Evolutionary conservation across 139 green algal species (phyloP).

Genomic region (Haematococcus lacustris): DNA sequence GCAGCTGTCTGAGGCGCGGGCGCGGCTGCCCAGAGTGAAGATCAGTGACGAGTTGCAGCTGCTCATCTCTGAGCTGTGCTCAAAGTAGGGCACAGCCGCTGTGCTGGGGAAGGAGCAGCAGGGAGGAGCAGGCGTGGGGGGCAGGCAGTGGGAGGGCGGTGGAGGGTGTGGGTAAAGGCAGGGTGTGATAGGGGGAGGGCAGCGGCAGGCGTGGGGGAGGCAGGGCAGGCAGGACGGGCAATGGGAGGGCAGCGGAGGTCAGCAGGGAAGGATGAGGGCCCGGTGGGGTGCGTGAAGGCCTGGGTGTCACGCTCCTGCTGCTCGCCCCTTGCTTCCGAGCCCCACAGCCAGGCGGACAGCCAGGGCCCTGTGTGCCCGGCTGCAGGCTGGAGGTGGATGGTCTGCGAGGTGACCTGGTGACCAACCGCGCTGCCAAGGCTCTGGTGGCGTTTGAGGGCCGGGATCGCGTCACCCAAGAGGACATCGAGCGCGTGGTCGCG

Average conservation of each 20-base stretch:
- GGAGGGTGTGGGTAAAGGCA: too few relatives aligned
- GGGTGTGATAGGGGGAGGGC: too few relatives aligned
- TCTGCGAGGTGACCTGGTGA: conserved; percentile 86
- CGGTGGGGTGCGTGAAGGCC: too few relatives aligned
- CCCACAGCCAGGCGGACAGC: background rate
- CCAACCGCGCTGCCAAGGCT: conserved; percentile 72
- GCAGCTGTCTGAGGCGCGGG: conserved; percentile 54
- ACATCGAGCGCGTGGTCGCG: conserved; percentile 70
- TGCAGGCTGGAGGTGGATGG: conserved; percentile 85
- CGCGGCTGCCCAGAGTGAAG: conserved; percentile 36
- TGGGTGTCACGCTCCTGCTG: too few relatives aligned
- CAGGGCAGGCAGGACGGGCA: too few relatives aligned
- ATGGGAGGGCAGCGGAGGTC: too few relatives aligned
- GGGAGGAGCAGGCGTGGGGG: too few relatives aligned
- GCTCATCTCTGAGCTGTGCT: conserved; percentile 84
- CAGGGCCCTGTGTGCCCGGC: background rate
- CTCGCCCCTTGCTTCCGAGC: too few relatives aligned
- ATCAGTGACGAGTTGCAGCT: conserved; percentile 48
- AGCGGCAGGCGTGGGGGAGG: too few relatives aligned
- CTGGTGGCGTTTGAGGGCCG: conserved; percentile 75
- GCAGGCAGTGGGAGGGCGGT: too few relatives aligned
- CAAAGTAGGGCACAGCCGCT: conserved; percentile 5
- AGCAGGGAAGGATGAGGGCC: too few relatives aligned
- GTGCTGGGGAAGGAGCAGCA: too few relatives aligned
- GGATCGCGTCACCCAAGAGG: conserved; percentile 55